These are phyloP conservation scores for Strobilomyces dryophilus DNA, from an alignment of 768 basidiomycete species.

Conservation along the genomic window DNA sequence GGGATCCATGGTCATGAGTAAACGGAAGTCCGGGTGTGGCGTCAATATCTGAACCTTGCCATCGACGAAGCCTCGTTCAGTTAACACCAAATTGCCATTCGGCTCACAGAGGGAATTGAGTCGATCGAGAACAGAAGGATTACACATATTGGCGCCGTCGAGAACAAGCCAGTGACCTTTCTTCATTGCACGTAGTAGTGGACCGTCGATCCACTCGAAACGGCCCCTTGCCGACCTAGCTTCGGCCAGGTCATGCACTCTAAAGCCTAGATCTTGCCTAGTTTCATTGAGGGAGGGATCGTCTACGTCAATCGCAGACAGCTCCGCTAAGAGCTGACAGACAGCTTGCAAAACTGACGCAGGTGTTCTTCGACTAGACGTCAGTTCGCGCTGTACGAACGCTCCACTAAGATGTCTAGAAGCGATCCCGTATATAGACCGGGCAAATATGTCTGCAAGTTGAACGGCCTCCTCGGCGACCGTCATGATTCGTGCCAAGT, in stretches of 20 bases:
- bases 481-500: slow-evolving; percentile 34
- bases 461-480: slow-evolving; percentile 39
- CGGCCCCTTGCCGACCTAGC: slow-evolving; percentile 39
- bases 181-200: slow-evolving; percentile 81
- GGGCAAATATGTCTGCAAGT: slow-evolving; percentile 37
- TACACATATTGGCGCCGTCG: slow-evolving; percentile 93
- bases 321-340: slow-evolving; percentile 26
- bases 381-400: slow-evolving; percentile 15
- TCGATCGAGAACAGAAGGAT: slow-evolving; percentile 91
- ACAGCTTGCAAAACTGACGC: slow-evolving; percentile 24
- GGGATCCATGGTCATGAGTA: slow-evolving; percentile 93
- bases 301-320: slow-evolving; percentile 15
- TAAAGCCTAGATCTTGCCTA: slow-evolving; percentile 15
- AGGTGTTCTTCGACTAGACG: slow-evolving; percentile 12
- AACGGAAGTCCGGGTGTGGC: slow-evolving; percentile 85
- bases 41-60: slow-evolving; percentile 68
- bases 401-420: slow-evolving; percentile 13
- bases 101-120: slow-evolving; percentile 95
- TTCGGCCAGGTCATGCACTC: slow-evolving; percentile 21
- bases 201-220: slow-evolving; percentile 96
- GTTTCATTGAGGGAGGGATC: slow-evolving; percentile 10
- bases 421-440: slow-evolving; percentile 28
- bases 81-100: slow-evolving; percentile 77
- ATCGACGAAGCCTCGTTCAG: slow-evolving; percentile 81
- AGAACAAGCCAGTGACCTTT: slow-evolving; percentile 86